Evolutionary conservation across 1,284 basidiomycete species (phyloP), one percentile per base, ranked within the genome.

Genomic region (Leccinum griseonigrum): DNA sequence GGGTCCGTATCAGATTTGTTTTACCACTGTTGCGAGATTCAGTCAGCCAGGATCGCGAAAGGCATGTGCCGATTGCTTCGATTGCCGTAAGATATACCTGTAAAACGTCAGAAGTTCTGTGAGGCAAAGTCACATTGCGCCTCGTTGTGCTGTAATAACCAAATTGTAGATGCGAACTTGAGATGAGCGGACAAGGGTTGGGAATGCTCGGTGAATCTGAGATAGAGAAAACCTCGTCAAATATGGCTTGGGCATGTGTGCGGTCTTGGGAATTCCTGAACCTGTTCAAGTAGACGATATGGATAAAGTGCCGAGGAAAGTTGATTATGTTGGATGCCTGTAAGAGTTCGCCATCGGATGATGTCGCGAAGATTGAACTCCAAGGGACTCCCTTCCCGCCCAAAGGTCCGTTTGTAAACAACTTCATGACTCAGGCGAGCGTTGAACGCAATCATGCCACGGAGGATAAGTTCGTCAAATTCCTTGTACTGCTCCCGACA

Each of bases 361-460:
- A 98, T 83, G 75, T 99, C 97, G 43, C 97, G 91, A 58, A 99
- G 81, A 73, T 99, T 99, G 81, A 99, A 98, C 73, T 99, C 97
- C 97, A 97, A 99, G 1, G 97, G 97, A 57, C 87, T 84, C 9
- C 97, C 97, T 64, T 92, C 87, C 53, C 88, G 83, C 5, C 87
- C 96, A 71, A 98, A 95, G 1, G 81, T 69, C 32, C 86, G 84
- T 60, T 85, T 84, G 32, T 86, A 74, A 68, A 87, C 86, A 3
- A 91, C 86, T 66, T 90, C 88, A 22, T 88, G 81, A 62, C 90
- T 88, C 57, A 99, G 80, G 9, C 78, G 77, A 63, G 83, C 78
- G 73, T 96, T 98, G 81, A 92, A 98, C 0, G 79, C 69, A 62
- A 99, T 94, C 94, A 99, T 98, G 50, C 78, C 78, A 54, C 82